phyloP scores from a whole-genome alignment of 805 yeast genomes.

The Candida ficus region DNA sequence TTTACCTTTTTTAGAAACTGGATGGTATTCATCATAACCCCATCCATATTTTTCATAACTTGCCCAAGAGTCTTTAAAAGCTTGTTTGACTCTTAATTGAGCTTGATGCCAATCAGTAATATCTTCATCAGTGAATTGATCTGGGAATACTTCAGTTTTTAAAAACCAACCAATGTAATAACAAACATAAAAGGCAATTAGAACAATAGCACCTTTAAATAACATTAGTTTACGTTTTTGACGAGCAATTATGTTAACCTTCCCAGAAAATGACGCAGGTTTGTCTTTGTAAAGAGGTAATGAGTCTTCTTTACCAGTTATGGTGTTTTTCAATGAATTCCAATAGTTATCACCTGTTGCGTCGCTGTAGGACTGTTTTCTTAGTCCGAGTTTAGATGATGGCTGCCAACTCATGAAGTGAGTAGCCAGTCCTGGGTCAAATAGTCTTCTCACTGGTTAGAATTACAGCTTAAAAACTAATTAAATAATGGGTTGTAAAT shows the following conservation, averaged over 20 bases:
- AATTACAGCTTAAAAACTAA: too few relatives aligned
- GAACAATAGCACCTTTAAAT: constrained; percentile 36
- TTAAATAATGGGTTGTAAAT: too few relatives aligned
- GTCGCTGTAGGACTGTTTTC: not conserved
- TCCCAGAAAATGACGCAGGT: constrained; percentile 24
- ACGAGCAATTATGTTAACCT: not conserved
- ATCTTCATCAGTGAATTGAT: constrained; percentile 1
- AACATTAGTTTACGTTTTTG: constrained; percentile 31
- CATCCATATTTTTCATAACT: constrained; percentile 73
- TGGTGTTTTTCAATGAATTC: constrained; percentile 16
- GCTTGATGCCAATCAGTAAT: constrained; percentile 38
- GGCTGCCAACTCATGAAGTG: too few relatives aligned
- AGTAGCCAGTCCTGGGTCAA: too few relatives aligned
- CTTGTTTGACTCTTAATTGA: constrained; percentile 56
- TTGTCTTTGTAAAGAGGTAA: constrained; percentile 53
- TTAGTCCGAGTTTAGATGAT: too few relatives aligned
- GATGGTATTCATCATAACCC: constrained; percentile 78
- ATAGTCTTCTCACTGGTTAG: too few relatives aligned
- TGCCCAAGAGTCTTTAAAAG: constrained; percentile 71
- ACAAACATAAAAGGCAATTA: constrained; percentile 36
- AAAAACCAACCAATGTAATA: constrained; percentile 28
- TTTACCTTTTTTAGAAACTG: constrained; percentile 53
- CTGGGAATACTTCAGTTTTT: constrained; percentile 12
- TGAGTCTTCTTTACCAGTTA: constrained; percentile 4
- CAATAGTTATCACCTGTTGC: constrained; percentile 15